phyloP scores from a whole-genome alignment of 108 stramenopile genomes.

The Chaetoceros tenuissimus region DNA sequence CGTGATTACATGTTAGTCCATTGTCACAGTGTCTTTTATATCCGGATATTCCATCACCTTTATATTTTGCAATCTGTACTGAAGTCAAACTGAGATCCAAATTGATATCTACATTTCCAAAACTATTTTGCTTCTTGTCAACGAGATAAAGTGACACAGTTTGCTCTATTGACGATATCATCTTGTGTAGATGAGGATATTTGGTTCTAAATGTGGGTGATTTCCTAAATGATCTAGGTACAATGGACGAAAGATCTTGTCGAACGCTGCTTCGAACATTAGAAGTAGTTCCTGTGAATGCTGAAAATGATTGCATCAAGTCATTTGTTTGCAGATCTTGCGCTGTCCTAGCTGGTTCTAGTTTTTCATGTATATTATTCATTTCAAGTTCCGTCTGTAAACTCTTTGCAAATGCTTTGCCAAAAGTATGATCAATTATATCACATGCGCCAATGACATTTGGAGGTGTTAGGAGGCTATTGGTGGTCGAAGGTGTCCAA shows the following conservation, averaged over 20 bases:
- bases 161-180: constrained; percentile 23
- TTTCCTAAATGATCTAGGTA: constrained; percentile 27
- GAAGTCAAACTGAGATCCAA: constrained; percentile 36
- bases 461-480: too few species aligned
- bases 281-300: too few species aligned
- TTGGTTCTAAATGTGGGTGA: constrained; percentile 13
- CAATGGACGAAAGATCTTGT: too few species aligned
- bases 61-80: constrained; percentile 54
- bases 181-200: constrained; percentile 26
- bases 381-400: constrained; percentile 11
- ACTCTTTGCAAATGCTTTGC: constrained; percentile 9
- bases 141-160: constrained; percentile 9
- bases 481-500: constrained; percentile 9
- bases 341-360: constrained; percentile 17
- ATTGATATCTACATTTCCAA: too few species aligned
- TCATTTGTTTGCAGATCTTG: constrained; percentile 24
- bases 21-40: constrained; percentile 58
- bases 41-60: constrained; percentile 43
- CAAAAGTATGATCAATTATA: constrained; percentile 35
- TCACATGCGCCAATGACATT: constrained; percentile 24
- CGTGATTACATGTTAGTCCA: constrained; percentile 11
- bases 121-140: too few species aligned
- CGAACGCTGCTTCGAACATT: too few species aligned
- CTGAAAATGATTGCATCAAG: too few species aligned
- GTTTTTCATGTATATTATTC: constrained; percentile 10